Evolutionary conservation across 202 grass and related monocot genomes (phyloP), one percentile per base, ranked within the genome.

Genomic region (Schoenoplectus tabernaemontani): DNA sequence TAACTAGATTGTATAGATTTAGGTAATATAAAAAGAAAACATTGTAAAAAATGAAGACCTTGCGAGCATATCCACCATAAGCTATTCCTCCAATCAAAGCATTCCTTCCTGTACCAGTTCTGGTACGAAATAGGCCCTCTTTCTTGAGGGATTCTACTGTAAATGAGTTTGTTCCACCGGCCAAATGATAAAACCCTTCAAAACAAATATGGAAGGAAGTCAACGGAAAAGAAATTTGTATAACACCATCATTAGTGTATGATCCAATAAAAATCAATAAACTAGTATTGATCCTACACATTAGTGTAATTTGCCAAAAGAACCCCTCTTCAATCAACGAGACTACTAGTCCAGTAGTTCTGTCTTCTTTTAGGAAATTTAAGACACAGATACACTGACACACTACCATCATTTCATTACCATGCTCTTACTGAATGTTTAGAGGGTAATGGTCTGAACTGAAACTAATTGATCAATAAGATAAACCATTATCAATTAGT

Each of bases 101-200:
- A 80, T 90, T 62, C 65, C 53, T 92, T 84, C 84, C 87, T 76
- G 74, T 12, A 87, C 85, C 77, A 74, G 32, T 48, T 22, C 20
- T 81, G 82, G 82, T 66, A 54, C 65, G 83, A 84, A 97, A 90
- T 73, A 97, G 80, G 43, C 84, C 88, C 78, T 64, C 82, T 86
- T 92, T 94, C 82, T 94, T 92, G 80, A 97, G 80, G 78, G 57
- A 87, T 64, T 97, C 86, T 22, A 94, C 44, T 54, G 95, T 97
- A 73, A 87, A 84, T 39, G 84, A 81, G 84, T 94, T 97, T 36
- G 89, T 97, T 59, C 91, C 91, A 76, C 95, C 95, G 51, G 95
- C 95, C 28, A 97, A 78, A 50, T 97, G 95, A 80, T 92, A 97
- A 82, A 94, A 97, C 36, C 91, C 95, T 94, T 84, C n/a, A 86